Conservation (phyloP, 164 flowering plant genomes). For the Chloranthus sessilifolius region DNA sequence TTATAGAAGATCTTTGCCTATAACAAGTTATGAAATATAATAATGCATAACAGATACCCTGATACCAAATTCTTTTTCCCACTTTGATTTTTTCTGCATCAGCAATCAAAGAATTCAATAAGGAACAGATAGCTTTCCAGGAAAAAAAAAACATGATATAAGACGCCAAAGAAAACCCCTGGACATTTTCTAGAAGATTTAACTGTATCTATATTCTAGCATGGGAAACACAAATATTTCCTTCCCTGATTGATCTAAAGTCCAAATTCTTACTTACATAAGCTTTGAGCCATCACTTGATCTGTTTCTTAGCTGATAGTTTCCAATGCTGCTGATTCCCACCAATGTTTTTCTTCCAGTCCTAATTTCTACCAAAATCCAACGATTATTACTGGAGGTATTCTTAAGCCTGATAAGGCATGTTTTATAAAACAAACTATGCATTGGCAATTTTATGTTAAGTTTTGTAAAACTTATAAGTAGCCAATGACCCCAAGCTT, state of each 20-base stretch:
- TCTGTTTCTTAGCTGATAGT: slow-evolving; percentile 26
- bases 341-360: slow-evolving; percentile 26
- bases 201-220: too few species aligned
- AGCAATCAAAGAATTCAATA: too few species aligned
- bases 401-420: neutral
- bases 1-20: neutral
- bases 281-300: slow-evolving; percentile 39
- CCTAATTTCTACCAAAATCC: slow-evolving; percentile 36
- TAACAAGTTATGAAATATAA: too few species aligned
- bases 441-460: neutral
- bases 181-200: too few species aligned
- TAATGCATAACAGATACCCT: too few species aligned
- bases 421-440: neutral
- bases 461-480: neutral
- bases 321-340: slow-evolving; percentile 23
- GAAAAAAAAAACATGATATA: too few species aligned
- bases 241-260: too few species aligned
- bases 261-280: slow-evolving; percentile 3
- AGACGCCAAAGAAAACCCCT: too few species aligned
- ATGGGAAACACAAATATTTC: too few species aligned
- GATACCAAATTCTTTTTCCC: too few species aligned
- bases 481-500: neutral
- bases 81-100: too few species aligned
- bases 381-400: slow-evolving; percentile 2
- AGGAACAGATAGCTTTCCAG: too few species aligned